A percentile compares a stretch with the other conserved stretches of the same genome.
phyloP scores from a whole-genome alignment of 2,329 filamentous ascomycete genomes.

The Ophiocordyceps robertsii region DNA sequence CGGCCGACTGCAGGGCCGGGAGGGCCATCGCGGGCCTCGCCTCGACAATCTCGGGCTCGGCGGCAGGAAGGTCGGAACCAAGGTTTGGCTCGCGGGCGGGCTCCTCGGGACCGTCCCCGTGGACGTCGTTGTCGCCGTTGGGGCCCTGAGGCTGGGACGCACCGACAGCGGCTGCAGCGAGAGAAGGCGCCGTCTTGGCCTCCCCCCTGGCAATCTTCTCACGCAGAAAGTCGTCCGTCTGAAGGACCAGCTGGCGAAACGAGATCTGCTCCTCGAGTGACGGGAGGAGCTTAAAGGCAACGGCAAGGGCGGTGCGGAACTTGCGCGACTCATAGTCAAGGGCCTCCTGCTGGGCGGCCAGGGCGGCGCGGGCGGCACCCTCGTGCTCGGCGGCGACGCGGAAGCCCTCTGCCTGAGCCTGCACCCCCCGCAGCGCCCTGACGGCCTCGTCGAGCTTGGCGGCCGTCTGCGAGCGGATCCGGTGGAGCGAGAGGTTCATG shows the following conservation, averaged over 20 bases:
- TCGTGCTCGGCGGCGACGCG: neutral
- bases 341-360: neutral
- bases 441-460: neutral
- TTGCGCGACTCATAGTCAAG: neutral
- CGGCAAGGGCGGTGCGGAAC: constrained; percentile 3
- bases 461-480: neutral
- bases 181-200: no score
- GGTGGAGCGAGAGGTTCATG: no score
- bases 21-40: no score
- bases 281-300: constrained; percentile 3
- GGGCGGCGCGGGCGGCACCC: neutral
- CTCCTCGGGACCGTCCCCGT: no score
- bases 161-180: no score
- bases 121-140: no score
- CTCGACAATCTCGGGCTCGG: no score
- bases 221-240: neutral
- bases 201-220: neutral
- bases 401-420: neutral
- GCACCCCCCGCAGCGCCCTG: neutral
- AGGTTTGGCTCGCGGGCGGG: no score
- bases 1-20: no score
- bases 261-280: neutral
- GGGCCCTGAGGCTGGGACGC: no score
- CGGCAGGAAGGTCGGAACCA: no score
- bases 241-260: neutral